These are phyloP conservation scores for Fusarium torreyae DNA, from an alignment of 2,329 filamentous ascomycete species.

Conservation along the genomic window DNA sequence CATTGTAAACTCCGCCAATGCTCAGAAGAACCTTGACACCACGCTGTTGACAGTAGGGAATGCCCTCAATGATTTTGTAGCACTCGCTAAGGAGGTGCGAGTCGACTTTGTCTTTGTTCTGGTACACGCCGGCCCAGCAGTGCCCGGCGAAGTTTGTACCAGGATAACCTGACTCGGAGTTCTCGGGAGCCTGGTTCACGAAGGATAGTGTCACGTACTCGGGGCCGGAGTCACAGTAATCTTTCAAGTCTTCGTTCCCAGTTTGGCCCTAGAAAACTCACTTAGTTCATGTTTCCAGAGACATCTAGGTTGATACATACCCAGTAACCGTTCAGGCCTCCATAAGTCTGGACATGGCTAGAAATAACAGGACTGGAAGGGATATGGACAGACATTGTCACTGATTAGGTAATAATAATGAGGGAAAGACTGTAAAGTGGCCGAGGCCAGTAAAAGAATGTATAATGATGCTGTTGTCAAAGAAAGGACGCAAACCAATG, in stretches of 20 bases:
- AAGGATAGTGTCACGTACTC: slow-evolving; percentile 59
- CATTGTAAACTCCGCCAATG: slow-evolving; percentile 56
- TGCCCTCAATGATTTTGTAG: slow-evolving; percentile 56
- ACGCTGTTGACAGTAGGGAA: slow-evolving; percentile 58
- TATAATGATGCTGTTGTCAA: slow-evolving; percentile 52
- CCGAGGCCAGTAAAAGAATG: slow-evolving; percentile 54
- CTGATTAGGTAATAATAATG: slow-evolving; percentile 32
- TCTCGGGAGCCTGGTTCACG: slow-evolving; percentile 57
- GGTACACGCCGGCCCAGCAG: slow-evolving; percentile 53
- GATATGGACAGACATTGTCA: slow-evolving; percentile 47
- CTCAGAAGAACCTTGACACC: slow-evolving; percentile 62
- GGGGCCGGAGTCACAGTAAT: slow-evolving; percentile 57
- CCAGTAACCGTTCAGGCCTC: slow-evolving; percentile 60
- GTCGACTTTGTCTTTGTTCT: slow-evolving; percentile 41
- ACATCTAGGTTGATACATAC: slow-evolving; percentile 42
- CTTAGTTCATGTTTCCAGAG: background rate
- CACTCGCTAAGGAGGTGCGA: slow-evolving; percentile 57
- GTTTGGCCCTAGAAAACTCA: slow-evolving; percentile 54
- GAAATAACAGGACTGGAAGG: slow-evolving; percentile 28
- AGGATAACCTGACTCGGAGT: slow-evolving; percentile 55
- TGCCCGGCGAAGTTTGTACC: slow-evolving; percentile 59
- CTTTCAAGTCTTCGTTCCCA: slow-evolving; percentile 51
- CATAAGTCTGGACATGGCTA: slow-evolving; percentile 44
- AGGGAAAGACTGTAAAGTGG: slow-evolving; percentile 54
- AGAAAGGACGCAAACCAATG: slow-evolving; percentile 59